Conservation (phyloP, 2,329 filamentous ascomycete species). For the Aspergillus ibericus region DNA sequence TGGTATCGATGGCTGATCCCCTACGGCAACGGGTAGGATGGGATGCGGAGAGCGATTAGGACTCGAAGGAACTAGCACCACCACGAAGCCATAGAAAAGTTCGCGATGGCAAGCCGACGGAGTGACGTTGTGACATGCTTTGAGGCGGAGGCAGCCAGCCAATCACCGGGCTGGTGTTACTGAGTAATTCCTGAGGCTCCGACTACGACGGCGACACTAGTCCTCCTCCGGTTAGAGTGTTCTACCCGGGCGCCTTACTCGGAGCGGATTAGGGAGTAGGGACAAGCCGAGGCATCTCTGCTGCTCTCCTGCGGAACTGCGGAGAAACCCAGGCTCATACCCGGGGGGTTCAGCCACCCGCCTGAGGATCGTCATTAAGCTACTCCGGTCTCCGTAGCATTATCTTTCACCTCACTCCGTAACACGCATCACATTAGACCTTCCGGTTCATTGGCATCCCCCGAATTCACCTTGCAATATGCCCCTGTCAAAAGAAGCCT, state of each 20-base stretch:
- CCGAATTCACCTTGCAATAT: conserved; percentile 46
- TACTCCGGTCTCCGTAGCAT: too few relatives aligned
- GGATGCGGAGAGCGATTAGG: neutral
- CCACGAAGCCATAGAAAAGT: neutral
- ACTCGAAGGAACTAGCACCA: neutral
- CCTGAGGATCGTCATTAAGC: too few relatives aligned
- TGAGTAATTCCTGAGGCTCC: neutral
- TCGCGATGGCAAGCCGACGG: neutral
- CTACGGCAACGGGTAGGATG: neutral
- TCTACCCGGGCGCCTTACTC: too few relatives aligned
- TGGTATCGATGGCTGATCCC: neutral
- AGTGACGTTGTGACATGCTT: neutral
- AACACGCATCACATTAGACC: too few relatives aligned
- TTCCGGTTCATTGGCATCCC: neutral
- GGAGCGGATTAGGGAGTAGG: too few relatives aligned
- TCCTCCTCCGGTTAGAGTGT: neutral
- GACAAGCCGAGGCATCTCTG: too few relatives aligned
- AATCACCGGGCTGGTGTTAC: neutral
- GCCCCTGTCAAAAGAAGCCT: conserved; percentile 70
- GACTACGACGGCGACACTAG: neutral
- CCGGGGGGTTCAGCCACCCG: too few relatives aligned
- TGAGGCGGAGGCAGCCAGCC: neutral
- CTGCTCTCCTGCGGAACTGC: too few relatives aligned
- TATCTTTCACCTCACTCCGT: too few relatives aligned
- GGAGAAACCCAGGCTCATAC: too few relatives aligned